These are phyloP conservation scores for Gryganskiella cystojenkinii DNA, from an alignment of 192 early-diverging fungal genomes.

Conservation along the genomic window DNA sequence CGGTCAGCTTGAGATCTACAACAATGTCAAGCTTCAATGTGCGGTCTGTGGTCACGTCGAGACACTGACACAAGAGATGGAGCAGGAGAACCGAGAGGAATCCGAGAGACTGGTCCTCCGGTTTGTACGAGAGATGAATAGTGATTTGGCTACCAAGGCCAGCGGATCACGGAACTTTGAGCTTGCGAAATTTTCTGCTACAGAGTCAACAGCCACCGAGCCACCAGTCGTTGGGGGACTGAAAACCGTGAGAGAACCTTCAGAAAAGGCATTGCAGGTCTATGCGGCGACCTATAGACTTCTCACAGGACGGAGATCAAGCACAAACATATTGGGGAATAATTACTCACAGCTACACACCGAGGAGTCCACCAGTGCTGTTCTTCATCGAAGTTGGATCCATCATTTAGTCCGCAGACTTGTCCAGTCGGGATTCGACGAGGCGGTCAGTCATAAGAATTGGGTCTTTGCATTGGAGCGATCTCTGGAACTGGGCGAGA, in stretches of 20 bases:
- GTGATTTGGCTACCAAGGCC: conserved; percentile 1
- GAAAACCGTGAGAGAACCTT: conserved; percentile 32
- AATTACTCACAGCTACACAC: no score
- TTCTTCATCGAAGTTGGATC: conserved; percentile 6
- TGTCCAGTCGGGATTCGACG: conserved; percentile 37
- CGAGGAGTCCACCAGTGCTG: not conserved
- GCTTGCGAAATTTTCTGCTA: conserved; percentile 14
- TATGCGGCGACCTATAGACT: conserved; percentile 24
- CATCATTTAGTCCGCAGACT: conserved; percentile 29
- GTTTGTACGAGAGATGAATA: conserved; percentile 43
- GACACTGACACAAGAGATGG: conserved; percentile 36
- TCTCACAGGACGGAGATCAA: conserved; percentile 12
- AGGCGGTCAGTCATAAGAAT: conserved; percentile 43
- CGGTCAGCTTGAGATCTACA: conserved; percentile 34
- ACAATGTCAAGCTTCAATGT: conserved; percentile 29
- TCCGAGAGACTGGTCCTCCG: conserved; percentile 8
- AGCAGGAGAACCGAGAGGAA: conserved; percentile 31
- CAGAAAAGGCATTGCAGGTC: conserved; percentile 11
- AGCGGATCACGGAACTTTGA: conserved; percentile 36
- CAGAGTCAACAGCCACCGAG: not conserved
- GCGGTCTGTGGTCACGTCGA: conserved; percentile 2
- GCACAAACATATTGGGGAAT: not conserved
- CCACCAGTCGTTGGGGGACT: conserved; percentile 21
- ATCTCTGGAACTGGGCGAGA: conserved; percentile 27
- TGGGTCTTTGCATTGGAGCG: conserved; percentile 43